Percentiles rank a stretch among this genome's conserved stretches.
These are phyloP conservation scores for Keqinozyma sinolaborantium DNA, from an alignment of 1,139 yeast species.

Conservation along the genomic window DNA sequence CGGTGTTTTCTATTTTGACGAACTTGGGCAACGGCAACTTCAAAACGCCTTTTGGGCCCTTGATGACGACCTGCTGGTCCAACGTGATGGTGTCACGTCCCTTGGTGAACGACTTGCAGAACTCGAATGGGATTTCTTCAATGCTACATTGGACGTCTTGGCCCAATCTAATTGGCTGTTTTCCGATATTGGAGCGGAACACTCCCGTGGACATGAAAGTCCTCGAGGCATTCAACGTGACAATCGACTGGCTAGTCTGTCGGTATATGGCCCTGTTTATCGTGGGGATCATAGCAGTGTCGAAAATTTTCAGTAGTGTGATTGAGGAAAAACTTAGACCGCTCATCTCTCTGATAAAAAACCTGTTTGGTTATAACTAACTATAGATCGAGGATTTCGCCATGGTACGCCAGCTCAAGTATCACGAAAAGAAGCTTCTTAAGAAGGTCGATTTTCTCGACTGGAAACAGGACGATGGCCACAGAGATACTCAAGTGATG, in stretches of 20 bases:
- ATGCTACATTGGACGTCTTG: conserved; percentile 30
- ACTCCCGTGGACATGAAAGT: conserved; percentile 1
- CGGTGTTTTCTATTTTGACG: conserved; percentile 38
- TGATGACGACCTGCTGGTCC: conserved; percentile 59
- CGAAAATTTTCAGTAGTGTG: neutral
- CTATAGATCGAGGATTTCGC: neutral
- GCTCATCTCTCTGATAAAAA: neutral
- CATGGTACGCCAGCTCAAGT: conserved; percentile 90
- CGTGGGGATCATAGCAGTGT: neutral
- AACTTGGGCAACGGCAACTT: conserved; percentile 71
- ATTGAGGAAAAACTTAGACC: too few relatives aligned
- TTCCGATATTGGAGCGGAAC: conserved; percentile 37
- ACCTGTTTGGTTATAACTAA: neutral
- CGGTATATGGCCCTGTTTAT: neutral
- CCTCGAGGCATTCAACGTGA: neutral
- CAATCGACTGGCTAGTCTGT: neutral
- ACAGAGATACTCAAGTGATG: conserved; percentile 94
- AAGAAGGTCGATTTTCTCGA: conserved; percentile 96
- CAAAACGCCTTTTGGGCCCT: conserved; percentile 79
- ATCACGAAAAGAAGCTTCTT: conserved; percentile 91
- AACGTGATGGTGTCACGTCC: conserved; percentile 61
- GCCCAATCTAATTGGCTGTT: conserved; percentile 31
- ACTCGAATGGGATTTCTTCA: conserved; percentile 40
- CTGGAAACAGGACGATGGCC: conserved; percentile 96
- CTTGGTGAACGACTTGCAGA: conserved; percentile 58